Evolutionary conservation across 2,329 filamentous ascomycete species (phyloP), one percentile per base, ranked within the genome.

Genomic region (Ascochyta viciae-villosae): DNA sequence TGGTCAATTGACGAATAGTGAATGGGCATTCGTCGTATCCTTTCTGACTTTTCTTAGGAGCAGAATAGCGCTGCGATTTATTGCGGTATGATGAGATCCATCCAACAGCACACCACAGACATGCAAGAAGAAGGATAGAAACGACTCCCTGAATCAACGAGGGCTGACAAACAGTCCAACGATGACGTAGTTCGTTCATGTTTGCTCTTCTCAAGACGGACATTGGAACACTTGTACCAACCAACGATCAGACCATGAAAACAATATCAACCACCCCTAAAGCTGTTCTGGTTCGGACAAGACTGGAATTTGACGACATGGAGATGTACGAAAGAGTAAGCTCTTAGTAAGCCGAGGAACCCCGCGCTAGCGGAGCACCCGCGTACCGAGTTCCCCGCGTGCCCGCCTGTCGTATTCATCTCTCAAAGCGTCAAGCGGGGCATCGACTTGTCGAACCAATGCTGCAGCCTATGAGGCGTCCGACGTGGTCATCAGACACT

Each of bases 1-100:
- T 51, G 39, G 58, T 61, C 16, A 61, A 15, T 35, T 50, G 50
- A 39, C 54, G 54, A 23, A 61, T 58, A n/a, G 54, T 61, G 37
- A 61, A 58, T 3, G 54, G 58, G n/a, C 54, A 61, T 33, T 26
- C 53, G n/a, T 50, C 47, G n/a, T 37, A 29, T 16, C 29, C 46
- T 10, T 31, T 23, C 22, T 41, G 46, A 22, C 22, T 38, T 10
- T 29, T 16, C 6, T 29, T 29, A 4, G n/a, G 3, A 3, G 47
- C 26, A 13, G 42, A 39, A 6, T 38, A 23, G 16, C 10, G 31
- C 37, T 33, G 40, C 29, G 29, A 37, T 10, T 13, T 7, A 2
- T 15, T 40, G 8, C 53, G 53, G 37, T 41, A 47, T 6, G 46
- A 26, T 15, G 47, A 40, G 22, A 42, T 13, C 46, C 53, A 50